Evolutionary conservation across 1,139 yeast species (phyloP).

Genomic region (Protomyces macrosporus): DNA sequence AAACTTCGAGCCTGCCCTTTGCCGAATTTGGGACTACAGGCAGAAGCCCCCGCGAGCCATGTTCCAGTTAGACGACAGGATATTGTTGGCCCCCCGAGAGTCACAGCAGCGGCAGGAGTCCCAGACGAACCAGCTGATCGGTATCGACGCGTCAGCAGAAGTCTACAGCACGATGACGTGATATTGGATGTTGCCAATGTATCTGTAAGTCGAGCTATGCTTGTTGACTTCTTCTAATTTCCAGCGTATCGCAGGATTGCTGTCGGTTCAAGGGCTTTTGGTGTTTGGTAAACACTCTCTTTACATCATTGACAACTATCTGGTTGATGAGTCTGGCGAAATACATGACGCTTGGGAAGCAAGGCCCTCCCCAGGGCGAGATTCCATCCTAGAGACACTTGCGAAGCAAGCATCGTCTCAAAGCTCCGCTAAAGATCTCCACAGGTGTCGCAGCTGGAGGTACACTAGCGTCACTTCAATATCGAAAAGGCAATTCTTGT

Average conservation of each 20-base stretch:
- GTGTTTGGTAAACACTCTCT: constrained; percentile 60
- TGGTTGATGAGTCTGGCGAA: constrained; percentile 52
- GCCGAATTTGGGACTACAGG: background rate
- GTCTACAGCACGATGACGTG: constrained; percentile 64
- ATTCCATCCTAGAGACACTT: constrained; percentile 60
- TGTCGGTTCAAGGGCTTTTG: constrained; percentile 65
- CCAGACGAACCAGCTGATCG: constrained; percentile 43
- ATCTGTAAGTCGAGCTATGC: background rate
- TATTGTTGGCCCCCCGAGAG: background rate
- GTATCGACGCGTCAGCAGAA: constrained; percentile 65
- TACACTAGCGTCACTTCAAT: constrained; percentile 54
- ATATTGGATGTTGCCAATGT: constrained; percentile 55
- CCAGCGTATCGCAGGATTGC: constrained; percentile 59
- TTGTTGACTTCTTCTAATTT: background rate
- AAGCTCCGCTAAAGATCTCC: constrained; percentile 6
- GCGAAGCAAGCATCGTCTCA: constrained; percentile 30
- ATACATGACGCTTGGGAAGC: constrained; percentile 59
- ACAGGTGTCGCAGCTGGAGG: constrained; percentile 45
- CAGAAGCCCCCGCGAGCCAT: no score
- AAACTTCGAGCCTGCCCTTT: constrained; percentile 44
- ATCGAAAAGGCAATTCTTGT: constrained; percentile 65
- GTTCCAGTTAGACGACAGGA: no score
- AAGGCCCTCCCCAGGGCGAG: constrained; percentile 58
- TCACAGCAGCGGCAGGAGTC: no score
- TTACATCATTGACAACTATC: constrained; percentile 65